Evolutionary conservation across 2,329 filamentous ascomycete species (phyloP).

Genomic region (Penicillium sp.): DNA sequence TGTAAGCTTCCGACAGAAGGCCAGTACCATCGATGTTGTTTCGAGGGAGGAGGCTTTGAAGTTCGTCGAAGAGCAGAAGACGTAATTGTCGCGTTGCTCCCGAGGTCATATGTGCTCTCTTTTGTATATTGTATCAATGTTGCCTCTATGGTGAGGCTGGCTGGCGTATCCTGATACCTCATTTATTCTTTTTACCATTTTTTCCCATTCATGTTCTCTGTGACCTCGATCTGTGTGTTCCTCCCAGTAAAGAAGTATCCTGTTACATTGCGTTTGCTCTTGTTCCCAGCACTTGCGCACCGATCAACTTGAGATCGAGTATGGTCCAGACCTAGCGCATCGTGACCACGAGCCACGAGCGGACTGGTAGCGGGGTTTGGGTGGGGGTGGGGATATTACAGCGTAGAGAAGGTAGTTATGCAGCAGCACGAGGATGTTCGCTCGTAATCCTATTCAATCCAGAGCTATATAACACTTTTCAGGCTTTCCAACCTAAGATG

Average conservation of each 20-base stretch:
- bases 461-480: too few species aligned
- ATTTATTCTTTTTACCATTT: constrained; percentile 3
- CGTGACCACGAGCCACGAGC: not conserved
- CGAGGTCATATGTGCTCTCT: constrained; percentile 7
- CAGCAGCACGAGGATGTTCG: too few species aligned
- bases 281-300: constrained; percentile 3
- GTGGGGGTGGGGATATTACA: not conserved
- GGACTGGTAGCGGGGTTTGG: not conserved
- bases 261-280: not conserved
- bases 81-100: constrained; percentile 21
- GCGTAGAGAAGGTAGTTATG: too few species aligned
- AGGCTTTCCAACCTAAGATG: too few species aligned
- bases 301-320: constrained; percentile 23
- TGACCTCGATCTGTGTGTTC: not conserved
- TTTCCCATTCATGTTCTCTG: not conserved
- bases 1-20: constrained; percentile 87
- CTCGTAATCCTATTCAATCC: too few species aligned
- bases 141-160: constrained; percentile 17
- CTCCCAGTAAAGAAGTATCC: not conserved
- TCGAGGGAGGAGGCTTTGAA: constrained; percentile 80
- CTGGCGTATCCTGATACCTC: constrained; percentile 19
- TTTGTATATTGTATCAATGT: constrained; percentile 12
- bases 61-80: constrained; percentile 84
- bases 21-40: constrained; percentile 88
- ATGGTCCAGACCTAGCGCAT: constrained; percentile 6